Evolutionary conservation across 257 asterid species (phyloP), one percentile per base, ranked within the genome.

Genomic region (Eucommia ulmoides): DNA sequence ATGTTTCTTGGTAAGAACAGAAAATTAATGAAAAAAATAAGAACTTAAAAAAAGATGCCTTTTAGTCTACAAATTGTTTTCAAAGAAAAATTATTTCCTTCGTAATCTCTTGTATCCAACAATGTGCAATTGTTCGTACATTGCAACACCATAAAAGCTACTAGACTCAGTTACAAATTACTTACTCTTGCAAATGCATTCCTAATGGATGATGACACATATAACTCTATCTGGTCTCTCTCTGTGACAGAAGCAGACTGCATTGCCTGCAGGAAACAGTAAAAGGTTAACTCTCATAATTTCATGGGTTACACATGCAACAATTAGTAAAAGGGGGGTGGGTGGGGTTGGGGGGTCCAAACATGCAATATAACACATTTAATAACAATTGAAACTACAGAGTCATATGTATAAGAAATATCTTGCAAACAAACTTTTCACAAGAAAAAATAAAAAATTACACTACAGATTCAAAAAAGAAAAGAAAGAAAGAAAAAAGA

Each of bases 161-260:
- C 4, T 46, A 55, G 61, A 56, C 44, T 25, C 15, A 35, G 16
- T 15, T 35, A 9, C 15, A 33, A 54, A 66, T 41, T 50, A 62
- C 78, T 68, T 69, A 89, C 98, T 74, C 93, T 76, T 24, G 80
- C 58, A 63, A 78, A 89, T 61, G 98, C 93, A 66, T 65, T 75
- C 72, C 82, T 89, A 7, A 74, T 63, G 41, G 98, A 89, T 61
- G 94, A 85, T 53, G 82, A 69, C 56, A 85, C 84, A 49, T 89
- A 89, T 16, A 60, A 60, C 72, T 85, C 98, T 58, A 89, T 79
- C 72, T 89, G 98, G 79, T 85, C 98, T 41, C 56, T 61, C 56
- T 77, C 94, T 22, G 94, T 72, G 65, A 60, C 64, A 42, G 78
- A 74, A 35, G 63, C 61, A 64, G 65, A 67, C 52, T 76, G 74